Evolutionary conservation across 139 green algal species (phyloP), one percentile per base, ranked within the genome.

Genomic region (Raphidocelis subcapitata): DNA sequence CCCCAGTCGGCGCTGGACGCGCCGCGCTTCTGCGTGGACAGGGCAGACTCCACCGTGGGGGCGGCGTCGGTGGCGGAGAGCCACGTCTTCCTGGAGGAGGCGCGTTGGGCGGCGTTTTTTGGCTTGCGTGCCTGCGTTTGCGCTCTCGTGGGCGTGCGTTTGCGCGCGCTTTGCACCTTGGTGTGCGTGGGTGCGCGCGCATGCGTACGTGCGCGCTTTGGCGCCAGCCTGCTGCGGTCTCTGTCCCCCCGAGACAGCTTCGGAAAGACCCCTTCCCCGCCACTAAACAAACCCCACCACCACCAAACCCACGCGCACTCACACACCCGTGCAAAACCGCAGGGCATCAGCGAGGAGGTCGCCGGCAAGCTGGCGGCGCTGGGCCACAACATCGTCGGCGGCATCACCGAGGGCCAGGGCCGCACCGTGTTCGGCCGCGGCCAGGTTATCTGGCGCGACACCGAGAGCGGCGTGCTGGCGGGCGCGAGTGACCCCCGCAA

Each of bases 1-100:
- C 85, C 88, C 31, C 88, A 94, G 65, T 65, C 74, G 0, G 87
- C 88, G 24, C 73, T 94, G 56, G 86, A 94, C 59, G 75, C 69
- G 5, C 88, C 87, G 4, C 81, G 88, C 37, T 93, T 89, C 65
- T 86, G 72, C 71, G 36, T 94, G 15, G 73, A 74, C 33, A 76
- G 79, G 21, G 65, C 88, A 2, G 80, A 90, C 66, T 82, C 77
- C 29, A 67, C 41, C 28, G n/a, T 73, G 10, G 84, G 84, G 5
- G 75, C 79, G 18, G 47, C 65, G 62, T 79, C 63, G 12, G 81
- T 82, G 12, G 35, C 35, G 14, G 5, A 78, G 21, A 87, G 81
- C 78, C 69, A 67, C 74, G 66, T 88, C 5, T 57, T 78, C 32
- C 54, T 90, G 65, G 82, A 87, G 67, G 62, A 76, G 29, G n/a